Evolutionary conservation across 2,329 filamentous ascomycete species (phyloP), one percentile per base, ranked within the genome.

Genomic region (Neonectria punicea): DNA sequence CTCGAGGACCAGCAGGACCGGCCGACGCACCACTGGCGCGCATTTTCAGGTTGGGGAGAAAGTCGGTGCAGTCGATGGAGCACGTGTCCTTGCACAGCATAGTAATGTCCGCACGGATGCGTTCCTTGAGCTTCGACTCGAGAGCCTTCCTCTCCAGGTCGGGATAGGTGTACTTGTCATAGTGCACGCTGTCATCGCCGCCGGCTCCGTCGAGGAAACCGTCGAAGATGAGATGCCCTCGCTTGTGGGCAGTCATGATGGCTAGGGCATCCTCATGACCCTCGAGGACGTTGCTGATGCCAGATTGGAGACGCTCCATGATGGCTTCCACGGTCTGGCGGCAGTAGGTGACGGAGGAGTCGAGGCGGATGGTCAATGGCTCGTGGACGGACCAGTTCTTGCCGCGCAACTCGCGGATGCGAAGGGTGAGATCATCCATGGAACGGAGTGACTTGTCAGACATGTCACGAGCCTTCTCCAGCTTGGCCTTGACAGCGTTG

Each of bases 81-180:
- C 84, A 84, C 1, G 85, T 86, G 66, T 87, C 85, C 66, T 80
- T 84, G 68, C 83, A 85, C 18, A 87, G 75, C 74, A 81, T 81
- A 44, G 82, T 79, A 22, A 87, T 80, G 58, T 86, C 85, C 9
- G 75, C 73, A 41, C 83, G 79, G 47, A 87, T 83, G 20, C 83
- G 82, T 11, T 80, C 75, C 62, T 79, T 81, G 25, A 87, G 76
- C 8, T 77, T 78, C 2, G 78, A 74, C 7, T 84, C 68, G 7
- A 86, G 70, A 0, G 65, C 73, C 39, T 80, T 77, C 47, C 78
- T 75, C 62, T 82, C 80, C 13, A 81, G 73, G 36, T 81, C 78
- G 8, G 69, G 72, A 13, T 76, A 73, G 4, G 74, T 54, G 63
- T 77, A 80, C 16, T 69, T 62, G 51, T 79, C 79, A 50, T 70